Conservation (phyloP, 2,329 filamentous ascomycete species). For the Fusarium sp. region DNA sequence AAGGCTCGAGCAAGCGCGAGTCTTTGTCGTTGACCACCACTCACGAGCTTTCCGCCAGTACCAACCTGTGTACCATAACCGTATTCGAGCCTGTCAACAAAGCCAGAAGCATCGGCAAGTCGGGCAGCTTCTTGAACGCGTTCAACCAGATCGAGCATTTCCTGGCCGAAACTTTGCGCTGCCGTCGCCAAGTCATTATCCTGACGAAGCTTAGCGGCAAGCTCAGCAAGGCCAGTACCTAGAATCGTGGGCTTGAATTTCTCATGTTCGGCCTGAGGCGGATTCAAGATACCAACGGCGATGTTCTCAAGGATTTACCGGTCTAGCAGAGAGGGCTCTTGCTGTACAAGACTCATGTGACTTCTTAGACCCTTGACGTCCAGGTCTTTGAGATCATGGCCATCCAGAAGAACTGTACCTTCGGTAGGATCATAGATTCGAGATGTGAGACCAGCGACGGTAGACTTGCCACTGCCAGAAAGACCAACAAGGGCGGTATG, state of each 20-base stretch:
- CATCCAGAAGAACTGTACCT: conserved; percentile 62
- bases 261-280: conserved; percentile 54
- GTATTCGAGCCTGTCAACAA: conserved; percentile 65
- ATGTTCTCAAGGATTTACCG: conserved; percentile 65
- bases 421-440: conserved; percentile 68
- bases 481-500: conserved; percentile 69
- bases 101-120: conserved; percentile 69
- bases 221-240: conserved; percentile 60
- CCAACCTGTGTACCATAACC: conserved; percentile 68
- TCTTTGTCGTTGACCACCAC: conserved; percentile 71
- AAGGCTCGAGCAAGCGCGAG: conserved; percentile 70
- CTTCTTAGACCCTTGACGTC: conserved; percentile 60
- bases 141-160: conserved; percentile 63
- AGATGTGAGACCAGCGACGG: conserved; percentile 65
- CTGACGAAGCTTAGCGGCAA: conserved; percentile 64
- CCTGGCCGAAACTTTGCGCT: conserved; percentile 58
- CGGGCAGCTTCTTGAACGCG: conserved; percentile 64
- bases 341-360: conserved; percentile 59
- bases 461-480: conserved; percentile 70
- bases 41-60: conserved; percentile 65
- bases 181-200: conserved; percentile 62
- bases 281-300: conserved; percentile 62
- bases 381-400: conserved; percentile 59
- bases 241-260: conserved; percentile 61
- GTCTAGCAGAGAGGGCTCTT: conserved; percentile 60